Evolutionary conservation across 371 early-diverging fungal species (phyloP).

Genomic region (Mucor ambiguus): DNA sequence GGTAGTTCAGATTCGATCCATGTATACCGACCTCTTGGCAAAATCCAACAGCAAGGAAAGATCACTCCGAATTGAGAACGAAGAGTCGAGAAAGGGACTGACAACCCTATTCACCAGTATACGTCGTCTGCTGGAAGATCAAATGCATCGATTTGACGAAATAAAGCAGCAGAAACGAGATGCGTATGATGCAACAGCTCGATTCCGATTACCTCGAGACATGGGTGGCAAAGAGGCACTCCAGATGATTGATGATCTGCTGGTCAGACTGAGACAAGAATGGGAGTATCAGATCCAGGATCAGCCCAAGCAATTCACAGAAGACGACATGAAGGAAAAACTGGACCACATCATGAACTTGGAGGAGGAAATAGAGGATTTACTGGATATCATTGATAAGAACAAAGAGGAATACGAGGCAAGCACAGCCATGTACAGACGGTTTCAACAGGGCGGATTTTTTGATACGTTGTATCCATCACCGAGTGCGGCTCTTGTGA

Average conservation of each 20-base stretch:
- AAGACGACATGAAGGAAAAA: constrained; percentile 38
- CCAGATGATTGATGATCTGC: constrained; percentile 33
- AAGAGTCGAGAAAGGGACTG: constrained; percentile 27
- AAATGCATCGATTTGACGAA: constrained; percentile 22
- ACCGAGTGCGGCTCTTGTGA: constrained; percentile 1
- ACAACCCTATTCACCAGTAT: constrained; percentile 31
- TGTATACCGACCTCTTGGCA: constrained; percentile 30
- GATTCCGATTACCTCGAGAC: constrained; percentile 35
- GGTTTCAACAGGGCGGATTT: constrained; percentile 44
- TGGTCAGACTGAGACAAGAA: constrained; percentile 41
- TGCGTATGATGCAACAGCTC: constrained; percentile 16
- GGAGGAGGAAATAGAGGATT: constrained; percentile 29
- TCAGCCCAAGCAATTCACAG: constrained; percentile 27
- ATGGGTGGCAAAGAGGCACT: constrained; percentile 37
- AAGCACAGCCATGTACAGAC: constrained; percentile 35
- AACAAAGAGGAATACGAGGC: constrained; percentile 30
- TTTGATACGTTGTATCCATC: constrained; percentile 40
- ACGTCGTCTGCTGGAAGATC: constrained; percentile 29
- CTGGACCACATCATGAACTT: constrained; percentile 27
- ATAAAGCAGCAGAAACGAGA: constrained; percentile 3
- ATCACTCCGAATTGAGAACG: constrained; percentile 28
- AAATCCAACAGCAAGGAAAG: constrained; percentile 35
- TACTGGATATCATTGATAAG: constrained; percentile 29
- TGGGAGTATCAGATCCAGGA: constrained; percentile 38
- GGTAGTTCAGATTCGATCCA: constrained; percentile 26